phyloP scores from a whole-genome alignment of 768 basidiomycete genomes.

The Suillus plorans region DNA sequence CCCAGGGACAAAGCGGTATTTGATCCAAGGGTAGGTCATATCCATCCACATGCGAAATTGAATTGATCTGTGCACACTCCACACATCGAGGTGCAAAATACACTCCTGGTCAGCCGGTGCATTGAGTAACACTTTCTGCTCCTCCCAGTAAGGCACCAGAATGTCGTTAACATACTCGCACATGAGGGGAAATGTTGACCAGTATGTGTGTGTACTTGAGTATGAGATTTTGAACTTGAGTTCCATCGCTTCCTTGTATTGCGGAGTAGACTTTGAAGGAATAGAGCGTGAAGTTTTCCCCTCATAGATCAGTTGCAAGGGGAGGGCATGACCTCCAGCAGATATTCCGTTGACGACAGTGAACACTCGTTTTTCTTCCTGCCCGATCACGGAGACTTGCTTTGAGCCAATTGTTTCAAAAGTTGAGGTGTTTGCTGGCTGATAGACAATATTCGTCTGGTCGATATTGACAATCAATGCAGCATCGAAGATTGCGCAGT shows the following conservation, averaged over 20 bases:
- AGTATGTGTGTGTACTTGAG: neutral
- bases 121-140: neutral
- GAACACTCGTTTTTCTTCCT: neutral
- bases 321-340: neutral
- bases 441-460: neutral
- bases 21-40: neutral
- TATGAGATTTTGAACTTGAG: neutral
- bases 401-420: neutral
- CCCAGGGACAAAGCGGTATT: neutral
- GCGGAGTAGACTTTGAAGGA: neutral
- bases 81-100: neutral
- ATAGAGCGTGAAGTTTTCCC: neutral
- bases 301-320: neutral
- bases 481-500: neutral
- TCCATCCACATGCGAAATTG: neutral
- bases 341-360: neutral
- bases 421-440: neutral
- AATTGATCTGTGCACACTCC: neutral
- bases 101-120: neutral
- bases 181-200: neutral
- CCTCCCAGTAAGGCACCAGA: neutral
- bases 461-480: neutral
- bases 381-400: neutral
- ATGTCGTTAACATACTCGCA: neutral
- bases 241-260: neutral